Conservation (phyloP, 1,139 yeast species). For the Suhomyces kunorum region DNA sequence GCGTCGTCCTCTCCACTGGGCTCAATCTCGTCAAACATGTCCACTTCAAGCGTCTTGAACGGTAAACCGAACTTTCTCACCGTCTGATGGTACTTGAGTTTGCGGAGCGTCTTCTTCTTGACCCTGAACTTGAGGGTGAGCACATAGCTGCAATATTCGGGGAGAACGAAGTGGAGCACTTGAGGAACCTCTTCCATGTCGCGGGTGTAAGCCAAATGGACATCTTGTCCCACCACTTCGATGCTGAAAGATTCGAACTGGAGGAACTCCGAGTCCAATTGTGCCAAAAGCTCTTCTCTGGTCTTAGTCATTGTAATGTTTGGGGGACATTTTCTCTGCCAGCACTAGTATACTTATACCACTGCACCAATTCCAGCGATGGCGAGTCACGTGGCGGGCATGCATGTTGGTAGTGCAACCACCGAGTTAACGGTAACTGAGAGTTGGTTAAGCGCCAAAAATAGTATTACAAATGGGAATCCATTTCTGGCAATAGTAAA, state of each 20-base stretch:
- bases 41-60: constrained; percentile 28
- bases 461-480: too few relatives aligned
- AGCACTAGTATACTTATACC: too few relatives aligned
- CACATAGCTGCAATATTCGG: constrained; percentile 35
- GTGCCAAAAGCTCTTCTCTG: constrained; percentile 20
- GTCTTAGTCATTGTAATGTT: constrained; percentile 7
- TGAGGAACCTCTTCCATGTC: constrained; percentile 34
- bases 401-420: too few relatives aligned
- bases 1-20: constrained; percentile 21
- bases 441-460: too few relatives aligned
- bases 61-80: constrained; percentile 35
- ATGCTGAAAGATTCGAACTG: constrained; percentile 30
- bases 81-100: constrained; percentile 35
- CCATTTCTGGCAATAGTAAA: too few relatives aligned
- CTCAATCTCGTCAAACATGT: constrained; percentile 22
- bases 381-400: too few relatives aligned
- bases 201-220: constrained; percentile 22
- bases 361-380: not conserved
- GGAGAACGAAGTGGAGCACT: constrained; percentile 30
- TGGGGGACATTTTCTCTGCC: too few relatives aligned
- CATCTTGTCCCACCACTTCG: constrained; percentile 30
- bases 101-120: constrained; percentile 25
- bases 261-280: constrained; percentile 28
- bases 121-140: constrained; percentile 33
- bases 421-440: too few relatives aligned